Base-by-base conservation (phyloP, 2,329 filamentous ascomycete genomes). In the Hymenoscyphus salicellus region DNA sequence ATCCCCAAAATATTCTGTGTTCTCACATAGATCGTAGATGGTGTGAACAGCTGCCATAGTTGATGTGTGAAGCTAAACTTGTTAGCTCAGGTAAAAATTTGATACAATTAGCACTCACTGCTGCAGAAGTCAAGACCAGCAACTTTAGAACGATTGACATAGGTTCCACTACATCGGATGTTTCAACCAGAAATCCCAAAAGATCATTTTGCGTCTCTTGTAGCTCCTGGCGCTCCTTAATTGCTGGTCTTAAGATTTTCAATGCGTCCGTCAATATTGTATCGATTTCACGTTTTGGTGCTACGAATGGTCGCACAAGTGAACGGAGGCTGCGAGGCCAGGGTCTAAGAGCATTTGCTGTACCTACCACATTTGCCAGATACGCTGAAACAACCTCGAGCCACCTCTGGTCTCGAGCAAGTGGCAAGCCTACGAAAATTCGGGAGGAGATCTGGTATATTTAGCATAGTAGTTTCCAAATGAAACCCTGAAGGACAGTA, bases 21-120 rank as follows among this genome's bases (percentile, higher is more conserved):
- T 43, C 8, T 33, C 38, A 14, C 55, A 58, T 5, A 63, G 36
- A 63, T 63, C 61, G n/a, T 30, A 63, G 5, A 63, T 30, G 3
- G 55, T 38, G 14, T 63, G 61, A 17, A 32, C 32, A n/a, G 32
- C 36, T 16, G 52, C 38, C 52, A 58, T 58, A 2, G 52, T 32
- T 10, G 61, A 63, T 7, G 61, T 63, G 46, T 63, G 52, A 33
- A 63, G 52, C 60, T 62, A 17, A 4, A 32, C 4, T 16, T 26
- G 30, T 33, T 26, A 56, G 5, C 14, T 56, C 1, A 32, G 5
- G 7, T 32, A 7, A 2, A 32, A 1, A 1, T 17, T 23, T 11
- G 14, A n/a, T 16, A 7, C 4, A 33, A n/a, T n/a, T 23, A 23
- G n/a, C 6, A 49, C 59, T 55, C 28, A 61, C 43, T 11, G 43